Base-by-base conservation (phyloP, 345 rosid genomes). In the Stellera chamaejasme region DNA sequence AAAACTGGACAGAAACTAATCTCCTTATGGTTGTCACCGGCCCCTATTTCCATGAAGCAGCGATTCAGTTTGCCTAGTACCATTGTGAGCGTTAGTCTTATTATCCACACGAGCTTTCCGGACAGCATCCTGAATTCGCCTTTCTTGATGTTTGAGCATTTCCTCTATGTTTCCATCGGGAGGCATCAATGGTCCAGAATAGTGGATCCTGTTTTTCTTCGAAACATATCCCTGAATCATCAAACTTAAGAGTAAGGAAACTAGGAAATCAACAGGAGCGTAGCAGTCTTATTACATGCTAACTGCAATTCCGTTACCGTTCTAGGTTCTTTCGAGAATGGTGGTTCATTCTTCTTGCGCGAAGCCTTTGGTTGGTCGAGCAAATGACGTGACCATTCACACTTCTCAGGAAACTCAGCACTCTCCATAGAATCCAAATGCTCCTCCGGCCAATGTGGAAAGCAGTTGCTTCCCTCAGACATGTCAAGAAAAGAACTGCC, bases 131-230 rank as follows among this genome's bases (percentile, higher is more conserved):
- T 77, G 97, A 62, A 93, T 89, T 68, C 72, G 80, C 54, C 77
- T 80, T 73, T 93, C 96, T 10, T 89, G 91, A 70, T 87, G 87
- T 72, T 82, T 93, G 48, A 93, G 84, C 94, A 89, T 87, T 62
- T 86, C 94, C 42, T 89, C 97, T 0, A 88, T 66, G 81, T 86
- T 77, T 50, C 89, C 88, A 60, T 84, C 82, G 10, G 68, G 49
- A 46, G 82, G 74, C 58, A 83, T 41, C 79, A 86, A 72, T 8
- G 91, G 83, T 61, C 98, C 97, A 12, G 95, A 85, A 69, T 66
- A 77, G 59, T 85, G 82, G 25, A 85, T 73, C 53, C 69, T 76
- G 47, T 69, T 63, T 62, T 71, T 81, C 68, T 70, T 74, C 13
- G 56, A 52, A 48, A 56, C 51, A 54, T 62, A 60, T 54, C 59